These are phyloP conservation scores for Fraxinus sp. DNA, from an alignment of 305 asterid genomes.

Conservation along the genomic window DNA sequence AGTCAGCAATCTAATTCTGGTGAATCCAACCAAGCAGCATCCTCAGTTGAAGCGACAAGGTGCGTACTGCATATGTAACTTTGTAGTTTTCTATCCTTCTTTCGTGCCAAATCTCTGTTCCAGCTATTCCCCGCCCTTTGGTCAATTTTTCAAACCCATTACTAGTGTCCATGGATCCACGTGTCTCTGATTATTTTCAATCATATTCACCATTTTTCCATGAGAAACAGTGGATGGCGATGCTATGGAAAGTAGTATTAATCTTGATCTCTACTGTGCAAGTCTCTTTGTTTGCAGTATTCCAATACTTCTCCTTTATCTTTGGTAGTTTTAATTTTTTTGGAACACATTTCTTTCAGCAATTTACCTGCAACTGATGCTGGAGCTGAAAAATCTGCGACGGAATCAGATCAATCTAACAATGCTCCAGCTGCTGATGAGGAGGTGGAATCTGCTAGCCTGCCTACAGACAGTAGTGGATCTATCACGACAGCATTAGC, in stretches of 20 bases:
- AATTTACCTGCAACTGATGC: conserved; percentile 58
- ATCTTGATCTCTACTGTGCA: conserved; percentile 13
- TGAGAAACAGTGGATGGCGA: not conserved
- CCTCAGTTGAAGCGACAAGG: conserved; percentile 68
- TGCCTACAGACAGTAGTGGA: conserved; percentile 37
- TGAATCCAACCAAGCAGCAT: conserved; percentile 45
- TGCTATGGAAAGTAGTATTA: conserved; percentile 13
- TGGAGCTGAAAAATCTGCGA: conserved; percentile 49
- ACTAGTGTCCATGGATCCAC: conserved; percentile 6
- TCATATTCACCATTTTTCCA: not conserved
- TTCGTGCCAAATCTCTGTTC: conserved; percentile 23
- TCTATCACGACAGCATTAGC: conserved; percentile 59
- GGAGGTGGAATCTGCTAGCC: conserved; percentile 42
- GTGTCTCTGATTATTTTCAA: not conserved
- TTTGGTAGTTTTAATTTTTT: conserved; percentile 20
- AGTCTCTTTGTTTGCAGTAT: conserved; percentile 16
- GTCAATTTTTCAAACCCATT: conserved; percentile 13
- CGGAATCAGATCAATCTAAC: conserved; percentile 44
- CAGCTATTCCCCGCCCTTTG: not conserved
- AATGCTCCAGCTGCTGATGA: conserved; percentile 41
- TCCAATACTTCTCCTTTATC: conserved; percentile 23
- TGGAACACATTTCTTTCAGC: conserved; percentile 33
- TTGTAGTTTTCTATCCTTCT: conserved; percentile 25
- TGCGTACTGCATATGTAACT: conserved; percentile 19
- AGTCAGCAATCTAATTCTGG: conserved; percentile 48